These are phyloP conservation scores for Acidomyces sp. DNA, from an alignment of 495 filamentous ascomycete species.

Conservation along the genomic window DNA sequence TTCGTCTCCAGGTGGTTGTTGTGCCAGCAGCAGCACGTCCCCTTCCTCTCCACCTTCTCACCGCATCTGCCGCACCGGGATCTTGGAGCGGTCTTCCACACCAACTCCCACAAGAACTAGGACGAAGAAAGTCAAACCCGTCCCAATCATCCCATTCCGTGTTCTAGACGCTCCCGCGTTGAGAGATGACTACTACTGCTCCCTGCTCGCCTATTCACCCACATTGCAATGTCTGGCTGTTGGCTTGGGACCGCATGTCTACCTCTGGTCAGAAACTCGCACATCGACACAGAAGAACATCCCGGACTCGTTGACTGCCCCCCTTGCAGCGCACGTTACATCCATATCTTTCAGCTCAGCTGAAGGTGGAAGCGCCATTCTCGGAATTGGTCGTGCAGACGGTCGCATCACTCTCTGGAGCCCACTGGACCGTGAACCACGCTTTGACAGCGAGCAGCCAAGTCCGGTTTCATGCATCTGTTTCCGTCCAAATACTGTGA, in stretches of 20 bases:
- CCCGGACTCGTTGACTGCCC: constrained; percentile 30
- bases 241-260: constrained; percentile 67
- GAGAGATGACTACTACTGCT: constrained; percentile 92
- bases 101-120: constrained; percentile 15
- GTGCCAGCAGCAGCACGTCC: constrained; percentile 1
- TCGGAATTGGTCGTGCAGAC: constrained; percentile 72
- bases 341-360: constrained; percentile 79
- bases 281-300: constrained; percentile 38
- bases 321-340: constrained; percentile 47
- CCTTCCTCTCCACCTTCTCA: constrained; percentile 10
- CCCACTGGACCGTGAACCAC: constrained; percentile 43
- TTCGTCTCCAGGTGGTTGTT: constrained; percentile 13
- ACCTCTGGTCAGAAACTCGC: constrained; percentile 72
- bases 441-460: constrained; percentile 62
- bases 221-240: constrained; percentile 67
- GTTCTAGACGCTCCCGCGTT: constrained; percentile 81
- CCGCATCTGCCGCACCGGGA: constrained; percentile 28
- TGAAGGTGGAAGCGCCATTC: constrained; percentile 60
- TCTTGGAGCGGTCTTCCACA: constrained; percentile 38
- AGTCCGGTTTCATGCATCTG: constrained; percentile 61
- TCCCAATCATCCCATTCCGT: constrained; percentile 22
- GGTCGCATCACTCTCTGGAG: constrained; percentile 52
- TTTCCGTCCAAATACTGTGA: constrained; percentile 43
- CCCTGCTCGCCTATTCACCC: constrained; percentile 70
- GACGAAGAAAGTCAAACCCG: constrained; percentile 2